Base-by-base conservation (phyloP, 345 rosid species). In the Salix viminalis region DNA sequence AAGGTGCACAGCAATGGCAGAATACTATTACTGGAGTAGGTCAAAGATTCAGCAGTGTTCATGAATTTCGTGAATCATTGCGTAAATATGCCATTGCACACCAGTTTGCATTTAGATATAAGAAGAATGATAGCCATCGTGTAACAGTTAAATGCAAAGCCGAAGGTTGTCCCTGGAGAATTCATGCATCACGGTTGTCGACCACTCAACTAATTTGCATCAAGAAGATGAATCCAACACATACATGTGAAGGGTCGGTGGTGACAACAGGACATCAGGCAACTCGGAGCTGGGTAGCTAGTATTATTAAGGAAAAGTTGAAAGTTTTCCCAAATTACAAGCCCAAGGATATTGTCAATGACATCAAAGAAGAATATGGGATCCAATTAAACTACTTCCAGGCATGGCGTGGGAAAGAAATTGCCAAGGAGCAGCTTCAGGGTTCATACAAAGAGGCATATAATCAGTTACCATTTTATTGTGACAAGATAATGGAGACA, bases 401-500 rank as follows among this genome's bases (percentile, higher is more conserved):
- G 84, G 97, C 97, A 12, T 95, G 97, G 97, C 93, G 97, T 12
- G 99, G 97, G 16, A 95, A 95, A 83, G 97, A 95, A 80, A 93
- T 95, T 5, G 99, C 99, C 1, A 95, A 88, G 82, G 97, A 92
- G 82, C 99, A 93, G 82, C 97, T 95, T 77, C 97, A 93, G 60
- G 99, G 99, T 72, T 95, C 97, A 4, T 91, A 86, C 84, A 95
- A 91, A 72, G 96, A 93, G 32, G 97, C 97, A 52, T 95, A 95
- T 81, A 91, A 86, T 80, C 91, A 85, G 84, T 83, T 95, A 16
- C 99, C 99, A 0, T 15, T 82, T 24, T 90, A 86, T 86, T 93
- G 99, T 62, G 92, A 89, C 75, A 91, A 90, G 93, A 89, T 95
- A 54, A 88, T 88, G 88, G 93, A 91, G 82, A 87, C 89, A 16